A percentile compares a stretch with the other conserved stretches of the same genome.
phyloP scores from a whole-genome alignment of 2,329 filamentous ascomycete species.

The Phialophora tarda region DNA sequence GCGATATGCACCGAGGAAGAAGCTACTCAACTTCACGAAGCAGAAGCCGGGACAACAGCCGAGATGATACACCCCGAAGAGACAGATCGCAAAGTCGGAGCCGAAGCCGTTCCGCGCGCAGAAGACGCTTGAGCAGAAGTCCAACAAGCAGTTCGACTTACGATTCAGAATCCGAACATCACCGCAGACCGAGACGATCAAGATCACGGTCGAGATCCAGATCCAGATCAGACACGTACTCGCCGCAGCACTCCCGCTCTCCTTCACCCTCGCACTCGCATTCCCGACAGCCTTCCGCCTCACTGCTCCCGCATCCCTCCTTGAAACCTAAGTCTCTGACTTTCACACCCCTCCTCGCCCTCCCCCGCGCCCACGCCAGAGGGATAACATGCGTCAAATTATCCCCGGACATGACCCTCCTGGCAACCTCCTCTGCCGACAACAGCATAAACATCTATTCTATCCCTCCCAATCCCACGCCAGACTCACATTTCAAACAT shows the following conservation, averaged over 20 bases:
- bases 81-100: slow-evolving; percentile 12
- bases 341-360: slow-evolving; percentile 32
- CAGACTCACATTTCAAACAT: slow-evolving; percentile 70
- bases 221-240: slow-evolving; percentile 44
- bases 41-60: slow-evolving; percentile 20
- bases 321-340: slow-evolving; percentile 31
- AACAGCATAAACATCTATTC: slow-evolving; percentile 84
- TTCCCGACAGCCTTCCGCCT: slow-evolving; percentile 19
- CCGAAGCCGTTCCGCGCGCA: slow-evolving; percentile 16
- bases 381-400: slow-evolving; percentile 86
- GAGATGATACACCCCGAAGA: background rate
- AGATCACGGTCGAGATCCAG: slow-evolving; percentile 46
- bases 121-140: slow-evolving; percentile 26
- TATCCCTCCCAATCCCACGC: slow-evolving; percentile 27
- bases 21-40: slow-evolving; percentile 32
- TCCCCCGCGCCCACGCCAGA: slow-evolving; percentile 56
- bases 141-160: slow-evolving; percentile 29
- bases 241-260: slow-evolving; percentile 39
- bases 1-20: slow-evolving; percentile 22
- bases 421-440: slow-evolving; percentile 89
- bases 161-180: slow-evolving; percentile 32
- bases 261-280: slow-evolving; percentile 34
- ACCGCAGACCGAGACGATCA: slow-evolving; percentile 32
- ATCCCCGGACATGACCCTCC: slow-evolving; percentile 86
- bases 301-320: slow-evolving; percentile 15